Conservation (phyloP, 2,329 filamentous ascomycete species). For the Annulohypoxylon truncatum region DNA sequence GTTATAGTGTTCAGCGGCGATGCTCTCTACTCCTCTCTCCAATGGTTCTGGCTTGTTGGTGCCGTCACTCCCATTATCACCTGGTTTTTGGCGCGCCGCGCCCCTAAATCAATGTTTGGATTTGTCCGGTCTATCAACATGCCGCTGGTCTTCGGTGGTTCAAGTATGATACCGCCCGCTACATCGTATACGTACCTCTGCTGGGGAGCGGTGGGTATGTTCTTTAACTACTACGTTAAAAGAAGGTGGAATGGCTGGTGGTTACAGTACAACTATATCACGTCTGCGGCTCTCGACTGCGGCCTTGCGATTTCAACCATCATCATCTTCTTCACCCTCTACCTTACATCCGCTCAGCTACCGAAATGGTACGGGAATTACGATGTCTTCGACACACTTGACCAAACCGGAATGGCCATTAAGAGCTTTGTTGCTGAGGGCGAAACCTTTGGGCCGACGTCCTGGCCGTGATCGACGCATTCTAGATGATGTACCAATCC, state of each 20-base stretch:
- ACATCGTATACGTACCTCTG: constrained; percentile 77
- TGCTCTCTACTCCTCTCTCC: constrained; percentile 71
- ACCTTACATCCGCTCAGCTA: constrained; percentile 65
- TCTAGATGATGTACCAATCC: not conserved
- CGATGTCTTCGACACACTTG: constrained; percentile 59
- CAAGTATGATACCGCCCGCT: constrained; percentile 73
- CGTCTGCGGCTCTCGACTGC: constrained; percentile 76
- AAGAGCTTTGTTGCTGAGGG: constrained; percentile 56
- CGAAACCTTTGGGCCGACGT: constrained; percentile 63
- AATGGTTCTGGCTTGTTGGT: constrained; percentile 79
- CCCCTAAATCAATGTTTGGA: constrained; percentile 69
- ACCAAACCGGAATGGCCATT: constrained; percentile 58
- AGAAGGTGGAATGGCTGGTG: constrained; percentile 77
- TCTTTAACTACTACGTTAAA: constrained; percentile 77
- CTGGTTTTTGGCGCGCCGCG: constrained; percentile 71
- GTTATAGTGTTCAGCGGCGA: constrained; percentile 67
- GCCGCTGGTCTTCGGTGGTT: constrained; percentile 75
- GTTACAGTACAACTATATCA: constrained; percentile 82
- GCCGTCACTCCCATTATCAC: constrained; percentile 71
- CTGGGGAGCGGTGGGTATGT: constrained; percentile 74
- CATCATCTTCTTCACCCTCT: constrained; percentile 76
- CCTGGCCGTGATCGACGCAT: constrained; percentile 55
- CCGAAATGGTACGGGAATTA: constrained; percentile 74
- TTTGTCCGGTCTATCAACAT: constrained; percentile 77
- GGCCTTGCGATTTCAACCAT: constrained; percentile 75